A percentile compares a stretch with the other conserved stretches of the same genome.
phyloP scores from a whole-genome alignment of 2,329 filamentous ascomycete species.

The Drechslerella coelobrocha region DNA sequence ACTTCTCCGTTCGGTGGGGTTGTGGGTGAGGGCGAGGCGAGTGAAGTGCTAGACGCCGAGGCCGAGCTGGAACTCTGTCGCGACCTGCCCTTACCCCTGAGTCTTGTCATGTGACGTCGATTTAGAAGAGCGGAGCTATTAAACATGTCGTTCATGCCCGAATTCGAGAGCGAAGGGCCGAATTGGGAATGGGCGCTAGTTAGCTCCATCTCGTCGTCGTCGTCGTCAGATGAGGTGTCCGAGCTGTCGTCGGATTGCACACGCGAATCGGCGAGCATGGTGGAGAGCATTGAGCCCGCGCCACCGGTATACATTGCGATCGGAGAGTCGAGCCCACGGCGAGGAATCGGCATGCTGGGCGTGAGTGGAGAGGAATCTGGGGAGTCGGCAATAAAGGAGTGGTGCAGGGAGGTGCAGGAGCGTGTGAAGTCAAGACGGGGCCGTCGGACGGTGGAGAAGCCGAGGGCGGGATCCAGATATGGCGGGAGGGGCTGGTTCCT shows the following conservation, averaged over 20 bases:
- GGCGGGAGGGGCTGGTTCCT: slow-evolving; percentile 41
- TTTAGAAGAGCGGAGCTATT: slow-evolving; percentile 53
- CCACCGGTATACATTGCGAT: slow-evolving; percentile 43
- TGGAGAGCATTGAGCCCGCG: slow-evolving; percentile 29
- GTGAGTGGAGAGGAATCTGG: slow-evolving; percentile 46
- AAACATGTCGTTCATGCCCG: slow-evolving; percentile 49
- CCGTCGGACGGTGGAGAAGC: slow-evolving; percentile 44
- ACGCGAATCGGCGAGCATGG: slow-evolving; percentile 42
- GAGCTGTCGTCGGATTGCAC: slow-evolving; percentile 33
- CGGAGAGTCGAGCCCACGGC: slow-evolving; percentile 46
- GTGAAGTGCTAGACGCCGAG: slow-evolving; percentile 59
- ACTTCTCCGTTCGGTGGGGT: slow-evolving; percentile 51
- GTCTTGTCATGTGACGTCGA: slow-evolving; percentile 54
- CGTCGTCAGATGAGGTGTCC: slow-evolving; percentile 55
- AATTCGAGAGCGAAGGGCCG: slow-evolving; percentile 42
- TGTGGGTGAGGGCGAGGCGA: slow-evolving; percentile 52
- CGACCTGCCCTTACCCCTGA: slow-evolving; percentile 58
- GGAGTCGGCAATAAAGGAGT: slow-evolving; percentile 43
- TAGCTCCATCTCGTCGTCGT: slow-evolving; percentile 71
- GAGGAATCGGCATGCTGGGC: slow-evolving; percentile 46
- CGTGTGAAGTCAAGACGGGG: slow-evolving; percentile 47
- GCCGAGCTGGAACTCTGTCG: slow-evolving; percentile 73
- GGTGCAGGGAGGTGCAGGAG: slow-evolving; percentile 41
- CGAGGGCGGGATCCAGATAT: slow-evolving; percentile 44
- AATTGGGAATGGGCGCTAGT: slow-evolving; percentile 41